Evolutionary conservation across 257 asterid genomes (phyloP).

Genomic region (Euphrasia confusa): DNA sequence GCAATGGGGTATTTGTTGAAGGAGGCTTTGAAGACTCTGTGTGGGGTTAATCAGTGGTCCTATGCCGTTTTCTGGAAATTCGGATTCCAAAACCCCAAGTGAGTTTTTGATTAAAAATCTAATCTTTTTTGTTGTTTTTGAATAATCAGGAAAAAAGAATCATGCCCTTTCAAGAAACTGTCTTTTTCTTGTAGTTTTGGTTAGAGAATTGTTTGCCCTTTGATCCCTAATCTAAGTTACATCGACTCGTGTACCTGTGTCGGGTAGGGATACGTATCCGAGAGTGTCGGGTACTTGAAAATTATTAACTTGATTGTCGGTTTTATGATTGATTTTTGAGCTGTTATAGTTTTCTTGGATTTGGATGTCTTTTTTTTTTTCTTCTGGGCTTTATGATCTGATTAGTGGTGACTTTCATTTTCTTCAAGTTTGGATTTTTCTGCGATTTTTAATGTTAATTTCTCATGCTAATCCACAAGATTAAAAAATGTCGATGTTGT

Average conservation of each 20-base stretch:
- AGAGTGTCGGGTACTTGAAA: too few species aligned
- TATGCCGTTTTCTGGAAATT: slow-evolving; percentile 98
- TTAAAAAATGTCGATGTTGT: too few species aligned
- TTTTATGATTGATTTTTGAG: slow-evolving; percentile 5
- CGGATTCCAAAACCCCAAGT: slow-evolving; percentile 88
- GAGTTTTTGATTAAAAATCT: slow-evolving; percentile 29
- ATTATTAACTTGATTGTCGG: too few species aligned
- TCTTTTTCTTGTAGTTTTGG: too few species aligned
- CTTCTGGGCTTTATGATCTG: slow-evolving; percentile 30
- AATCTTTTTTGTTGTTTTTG: slow-evolving; percentile 6
- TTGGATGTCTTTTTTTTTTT: slow-evolving; percentile 29
- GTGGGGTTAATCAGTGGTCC: slow-evolving; percentile 93
- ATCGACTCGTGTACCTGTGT: too few species aligned
- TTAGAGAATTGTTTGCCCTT: slow-evolving; percentile 16
- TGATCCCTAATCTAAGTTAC: slow-evolving; percentile 10
- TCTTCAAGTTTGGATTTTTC: slow-evolving; percentile 53
- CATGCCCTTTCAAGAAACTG: too few species aligned
- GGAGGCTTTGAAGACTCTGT: slow-evolving; percentile 89
- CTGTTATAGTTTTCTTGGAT: slow-evolving; percentile 25
- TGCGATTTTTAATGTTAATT: slow-evolving; percentile 30
- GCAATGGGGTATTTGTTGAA: slow-evolving; percentile 86
- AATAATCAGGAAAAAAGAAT: not conserved
- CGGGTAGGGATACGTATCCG: too few species aligned
- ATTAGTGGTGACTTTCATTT: slow-evolving; percentile 32
- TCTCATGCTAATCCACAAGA: slow-evolving; percentile 27